Base-by-base conservation (phyloP, 768 basidiomycete species). In the Udeniomyces megalosporus region DNA sequence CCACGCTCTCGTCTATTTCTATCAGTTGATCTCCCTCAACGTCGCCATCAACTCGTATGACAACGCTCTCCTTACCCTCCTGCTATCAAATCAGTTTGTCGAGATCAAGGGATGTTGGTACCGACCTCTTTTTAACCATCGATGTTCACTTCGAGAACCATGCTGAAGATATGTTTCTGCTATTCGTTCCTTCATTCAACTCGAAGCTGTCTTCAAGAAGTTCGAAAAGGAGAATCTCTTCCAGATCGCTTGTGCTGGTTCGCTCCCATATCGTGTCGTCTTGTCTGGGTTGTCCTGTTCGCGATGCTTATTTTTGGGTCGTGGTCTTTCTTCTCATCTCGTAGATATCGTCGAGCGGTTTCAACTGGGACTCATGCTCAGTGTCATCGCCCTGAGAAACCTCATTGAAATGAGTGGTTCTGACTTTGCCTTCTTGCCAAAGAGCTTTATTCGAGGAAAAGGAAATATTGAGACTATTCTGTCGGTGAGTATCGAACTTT, bases 171-270 rank as follows among this genome's bases (percentile, higher is more conserved):
- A 5, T 56, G 0, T n/a, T n/a, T n/a, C n/a, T n/a, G n/a, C n/a
- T n/a, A n/a, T n/a, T n/a, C n/a, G n/a, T n/a, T n/a, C n/a, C n/a
- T n/a, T n/a, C n/a, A n/a, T 26, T 14, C 35, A 4, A 11, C 7
- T 28, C 20, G 12, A 12, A 74, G 73, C 74, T 48, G 95, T 99
- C 1, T 99, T 99, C 82, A 99, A 97, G 75, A 96, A 86, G 71
- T 97, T 99, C 69, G 95, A 97, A 72, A 99, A 96, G 72, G 95
- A 99, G 70, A 96, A 87, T 70, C 80, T 99, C 10, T 96, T 99
- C 72, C 95, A 99, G 73, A 92, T 99, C 63, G 92, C 91, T 51
- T 99, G 95, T 68, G 95, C 95, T 66, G 89, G 88, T 88, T 67
- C 47, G 79, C 66, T 8, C 14, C 52, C n/a, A n/a, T n/a, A 24